phyloP scores from a whole-genome alignment of 108 stramenopile species.

The Aurantiochytrium sp. region DNA sequence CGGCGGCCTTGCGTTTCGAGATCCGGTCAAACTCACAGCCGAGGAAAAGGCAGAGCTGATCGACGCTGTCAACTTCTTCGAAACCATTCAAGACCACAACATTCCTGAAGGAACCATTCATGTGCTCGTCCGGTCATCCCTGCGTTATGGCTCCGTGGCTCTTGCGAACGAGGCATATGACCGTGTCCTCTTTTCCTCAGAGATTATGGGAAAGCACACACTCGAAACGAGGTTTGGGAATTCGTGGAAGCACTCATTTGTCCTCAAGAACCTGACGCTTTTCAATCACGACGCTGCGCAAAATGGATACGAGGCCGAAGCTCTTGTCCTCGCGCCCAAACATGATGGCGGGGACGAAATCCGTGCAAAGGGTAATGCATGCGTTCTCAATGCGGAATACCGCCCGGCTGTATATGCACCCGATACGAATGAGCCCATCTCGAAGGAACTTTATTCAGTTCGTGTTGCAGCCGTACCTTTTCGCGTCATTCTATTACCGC shows the following conservation, averaged over 20 bases:
- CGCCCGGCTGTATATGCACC: neutral
- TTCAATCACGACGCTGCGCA: neutral
- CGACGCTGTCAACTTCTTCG: neutral
- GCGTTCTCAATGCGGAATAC: neutral
- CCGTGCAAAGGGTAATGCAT: neutral
- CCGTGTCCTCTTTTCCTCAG: neutral
- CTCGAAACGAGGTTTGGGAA: neutral
- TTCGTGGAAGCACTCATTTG: neutral
- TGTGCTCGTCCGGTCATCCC: neutral
- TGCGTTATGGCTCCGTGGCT: neutral
- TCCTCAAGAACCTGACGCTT: neutral
- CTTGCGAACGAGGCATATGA: neutral
- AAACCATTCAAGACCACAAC: neutral
- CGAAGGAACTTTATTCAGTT: neutral
- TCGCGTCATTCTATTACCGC: neutral
- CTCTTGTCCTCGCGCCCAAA: neutral
- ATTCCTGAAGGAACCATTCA: conserved; percentile 1
- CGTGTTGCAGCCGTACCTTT: conserved; percentile 8
- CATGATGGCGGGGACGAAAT: neutral
- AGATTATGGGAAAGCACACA: neutral
- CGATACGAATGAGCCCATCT: neutral
- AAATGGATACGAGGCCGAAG: neutral
- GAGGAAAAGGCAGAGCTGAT: neutral
- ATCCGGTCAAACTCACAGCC: neutral
- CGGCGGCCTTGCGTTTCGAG: neutral